A percentile compares a stretch with the other conserved stretches of the same genome.
Evolutionary conservation across 176 grass and related monocot genomes (phyloP).

Genomic region (Stipa capillata): DNA sequence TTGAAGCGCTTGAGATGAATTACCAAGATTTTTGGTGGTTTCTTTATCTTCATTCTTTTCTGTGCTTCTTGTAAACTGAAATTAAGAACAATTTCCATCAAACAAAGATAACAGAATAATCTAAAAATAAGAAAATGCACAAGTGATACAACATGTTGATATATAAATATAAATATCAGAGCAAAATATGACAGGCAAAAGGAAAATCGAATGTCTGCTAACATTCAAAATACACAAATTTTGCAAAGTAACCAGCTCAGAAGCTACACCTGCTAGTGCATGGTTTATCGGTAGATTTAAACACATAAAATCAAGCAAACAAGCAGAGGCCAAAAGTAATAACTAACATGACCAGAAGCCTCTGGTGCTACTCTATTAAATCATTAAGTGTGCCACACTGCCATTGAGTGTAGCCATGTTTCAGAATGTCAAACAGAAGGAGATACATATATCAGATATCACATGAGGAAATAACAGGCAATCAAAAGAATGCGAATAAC

Average conservation of each 20-base stretch:
- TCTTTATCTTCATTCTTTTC: conserved; percentile 94
- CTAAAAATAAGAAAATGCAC: background rate
- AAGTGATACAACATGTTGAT: background rate
- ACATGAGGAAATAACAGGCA: background rate
- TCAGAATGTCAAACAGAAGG: background rate
- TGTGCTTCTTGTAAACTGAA: conserved; percentile 86
- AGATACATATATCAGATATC: background rate
- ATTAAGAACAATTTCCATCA: background rate
- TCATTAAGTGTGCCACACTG: background rate
- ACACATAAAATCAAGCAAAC: background rate
- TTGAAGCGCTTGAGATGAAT: conserved; percentile 96
- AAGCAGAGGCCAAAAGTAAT: background rate
- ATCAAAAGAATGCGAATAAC: background rate
- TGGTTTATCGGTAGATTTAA: background rate
- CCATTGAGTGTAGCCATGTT: background rate
- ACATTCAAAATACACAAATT: background rate
- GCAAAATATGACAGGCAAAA: background rate
- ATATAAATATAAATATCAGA: background rate
- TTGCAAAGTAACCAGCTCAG: background rate
- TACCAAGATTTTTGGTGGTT: conserved; percentile 77
- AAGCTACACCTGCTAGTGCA: background rate
- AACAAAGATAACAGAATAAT: background rate
- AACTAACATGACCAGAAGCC: background rate
- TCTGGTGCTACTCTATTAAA: background rate
- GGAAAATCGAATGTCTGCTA: background rate